A percentile compares a stretch with the other conserved stretches of the same genome.
Conservation (phyloP, 2,329 filamentous ascomycete species). For the Diplocarpon mali region DNA sequence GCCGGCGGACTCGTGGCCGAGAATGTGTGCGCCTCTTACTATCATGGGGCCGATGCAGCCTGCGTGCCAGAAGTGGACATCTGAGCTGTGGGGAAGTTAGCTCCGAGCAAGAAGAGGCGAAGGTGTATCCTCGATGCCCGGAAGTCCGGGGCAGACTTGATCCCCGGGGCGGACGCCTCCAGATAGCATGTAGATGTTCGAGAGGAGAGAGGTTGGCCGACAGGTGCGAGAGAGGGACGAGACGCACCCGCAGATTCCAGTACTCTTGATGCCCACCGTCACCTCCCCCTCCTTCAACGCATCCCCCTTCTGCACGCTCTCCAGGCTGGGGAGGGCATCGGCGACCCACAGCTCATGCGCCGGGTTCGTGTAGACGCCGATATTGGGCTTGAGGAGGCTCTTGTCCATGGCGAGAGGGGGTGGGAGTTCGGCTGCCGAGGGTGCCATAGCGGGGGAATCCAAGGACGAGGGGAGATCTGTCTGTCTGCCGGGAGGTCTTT, state of each 20-base stretch:
- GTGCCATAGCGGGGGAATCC: slow-evolving; percentile 17
- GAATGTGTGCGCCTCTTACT: slow-evolving; percentile 76
- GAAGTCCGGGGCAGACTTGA: neutral
- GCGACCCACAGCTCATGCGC: slow-evolving; percentile 84
- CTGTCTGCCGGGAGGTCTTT: neutral
- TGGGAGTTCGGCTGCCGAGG: slow-evolving; percentile 19
- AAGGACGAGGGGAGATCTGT: too few species aligned
- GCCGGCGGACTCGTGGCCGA: slow-evolving; percentile 89
- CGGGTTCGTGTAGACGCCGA: slow-evolving; percentile 93
- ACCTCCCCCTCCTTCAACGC: slow-evolving; percentile 73
- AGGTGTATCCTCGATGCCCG: too few species aligned
- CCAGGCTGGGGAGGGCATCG: slow-evolving; percentile 63
- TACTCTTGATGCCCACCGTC: slow-evolving; percentile 80
- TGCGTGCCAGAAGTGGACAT: slow-evolving; percentile 95
- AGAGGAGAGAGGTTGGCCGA: too few species aligned
- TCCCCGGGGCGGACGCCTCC: neutral
- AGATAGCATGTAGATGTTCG: neutral
- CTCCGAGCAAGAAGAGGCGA: neutral
- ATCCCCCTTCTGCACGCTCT: slow-evolving; percentile 58
- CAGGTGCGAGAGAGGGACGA: too few species aligned
- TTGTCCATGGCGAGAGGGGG: slow-evolving; percentile 13
- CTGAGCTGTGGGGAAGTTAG: slow-evolving; percentile 46
- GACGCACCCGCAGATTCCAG: slow-evolving; percentile 83
- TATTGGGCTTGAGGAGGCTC: slow-evolving; percentile 63
- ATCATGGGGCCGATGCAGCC: slow-evolving; percentile 96